phyloP scores from a whole-genome alignment of 1,284 basidiomycete species.

The Melampsora occidentalis region DNA sequence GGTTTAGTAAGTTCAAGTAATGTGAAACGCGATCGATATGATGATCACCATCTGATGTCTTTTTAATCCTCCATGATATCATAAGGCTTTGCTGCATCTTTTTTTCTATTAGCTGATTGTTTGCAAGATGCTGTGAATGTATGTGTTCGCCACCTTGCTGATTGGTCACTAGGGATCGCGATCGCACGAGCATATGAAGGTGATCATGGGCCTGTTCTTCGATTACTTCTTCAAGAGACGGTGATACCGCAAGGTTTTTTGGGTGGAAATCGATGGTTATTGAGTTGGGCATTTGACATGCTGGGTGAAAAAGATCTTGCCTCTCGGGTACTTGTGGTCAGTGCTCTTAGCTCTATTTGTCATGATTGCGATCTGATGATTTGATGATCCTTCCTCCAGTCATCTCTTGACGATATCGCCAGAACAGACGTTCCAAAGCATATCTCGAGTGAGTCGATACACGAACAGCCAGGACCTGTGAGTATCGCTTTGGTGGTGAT shows the following conservation, averaged over 20 bases:
- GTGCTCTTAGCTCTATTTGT: background rate
- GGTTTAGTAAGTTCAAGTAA: slow-evolving; percentile 68
- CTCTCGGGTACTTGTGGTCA: slow-evolving; percentile 73
- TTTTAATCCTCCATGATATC: slow-evolving; percentile 19
- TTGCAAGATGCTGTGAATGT: slow-evolving; percentile 89
- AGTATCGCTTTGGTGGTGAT: slow-evolving; percentile 20
- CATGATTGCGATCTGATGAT: background rate
- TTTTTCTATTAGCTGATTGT: slow-evolving; percentile 87
- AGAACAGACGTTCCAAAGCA: background rate
- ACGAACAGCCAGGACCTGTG: slow-evolving; percentile 22
- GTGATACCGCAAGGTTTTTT: slow-evolving; percentile 80
- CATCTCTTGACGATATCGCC: slow-evolving; percentile 10
- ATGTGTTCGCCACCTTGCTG: slow-evolving; percentile 79
- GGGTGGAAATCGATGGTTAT: slow-evolving; percentile 87
- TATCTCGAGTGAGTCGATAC: background rate
- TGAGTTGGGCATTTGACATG: slow-evolving; percentile 94
- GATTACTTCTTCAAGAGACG: slow-evolving; percentile 66
- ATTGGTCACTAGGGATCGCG: slow-evolving; percentile 84
- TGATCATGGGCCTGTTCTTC: slow-evolving; percentile 74
- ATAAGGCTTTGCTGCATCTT: slow-evolving; percentile 89
- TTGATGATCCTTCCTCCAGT: background rate
- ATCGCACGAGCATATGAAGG: slow-evolving; percentile 79
- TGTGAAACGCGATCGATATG: background rate
- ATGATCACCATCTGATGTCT: background rate
- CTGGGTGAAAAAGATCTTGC: slow-evolving; percentile 78